Evolutionary conservation across 164 flowering plant species (phyloP).

Genomic region (Taxillus chinensis): DNA sequence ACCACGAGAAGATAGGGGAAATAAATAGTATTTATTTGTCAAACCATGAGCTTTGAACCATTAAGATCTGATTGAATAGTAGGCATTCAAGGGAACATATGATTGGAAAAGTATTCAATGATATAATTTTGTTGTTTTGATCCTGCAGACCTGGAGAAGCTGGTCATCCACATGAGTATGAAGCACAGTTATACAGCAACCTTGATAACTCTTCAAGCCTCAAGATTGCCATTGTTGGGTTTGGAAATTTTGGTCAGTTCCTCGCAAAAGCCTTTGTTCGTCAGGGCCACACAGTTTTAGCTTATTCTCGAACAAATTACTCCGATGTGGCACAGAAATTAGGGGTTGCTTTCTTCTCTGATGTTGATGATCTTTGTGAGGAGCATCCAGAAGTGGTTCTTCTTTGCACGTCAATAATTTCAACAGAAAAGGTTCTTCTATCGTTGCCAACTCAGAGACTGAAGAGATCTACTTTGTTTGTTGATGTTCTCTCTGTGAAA

Average conservation of each 20-base stretch:
- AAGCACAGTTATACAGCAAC: neutral
- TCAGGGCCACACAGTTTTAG: slow-evolving; percentile 1
- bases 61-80: too few relatives aligned
- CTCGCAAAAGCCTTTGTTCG: slow-evolving; percentile 4
- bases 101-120: neutral
- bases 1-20: too few relatives aligned
- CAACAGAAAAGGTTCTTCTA: neutral
- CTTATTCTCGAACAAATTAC: slow-evolving; percentile 5
- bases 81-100: neutral
- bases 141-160: neutral
- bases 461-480: slow-evolving; percentile 1
- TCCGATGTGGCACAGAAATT: slow-evolving; percentile 1
- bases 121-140: neutral
- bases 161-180: neutral
- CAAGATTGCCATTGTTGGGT: slow-evolving; percentile 6
- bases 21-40: too few relatives aligned
- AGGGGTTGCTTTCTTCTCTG: slow-evolving; percentile 1
- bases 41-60: too few relatives aligned
- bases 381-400: slow-evolving; percentile 6
- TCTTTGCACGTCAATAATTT: neutral
- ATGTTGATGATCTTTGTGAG: slow-evolving; percentile 4
- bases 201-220: neutral
- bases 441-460: neutral
- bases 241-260: slow-evolving; percentile 7
- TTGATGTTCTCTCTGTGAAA: slow-evolving; percentile 2